phyloP scores from a whole-genome alignment of 208 protist species.

The Trichomonas vaginalis region DNA sequence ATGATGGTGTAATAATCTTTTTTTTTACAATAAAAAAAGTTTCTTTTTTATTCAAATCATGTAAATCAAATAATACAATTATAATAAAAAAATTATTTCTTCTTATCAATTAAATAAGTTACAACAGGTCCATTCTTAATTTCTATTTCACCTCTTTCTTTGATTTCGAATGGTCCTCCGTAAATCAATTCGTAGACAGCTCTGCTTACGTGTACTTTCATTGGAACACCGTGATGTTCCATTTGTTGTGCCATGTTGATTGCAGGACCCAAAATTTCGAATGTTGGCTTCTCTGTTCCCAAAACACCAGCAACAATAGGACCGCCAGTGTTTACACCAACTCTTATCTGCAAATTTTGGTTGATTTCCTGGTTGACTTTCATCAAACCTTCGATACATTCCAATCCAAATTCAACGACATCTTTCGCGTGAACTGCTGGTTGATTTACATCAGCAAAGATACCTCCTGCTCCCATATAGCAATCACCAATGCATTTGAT shows the following conservation, averaged over 20 bases:
- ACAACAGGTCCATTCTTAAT: background rate
- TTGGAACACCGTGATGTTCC: background rate
- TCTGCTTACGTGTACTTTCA: background rate
- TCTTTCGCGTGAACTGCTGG: background rate
- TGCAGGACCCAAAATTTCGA: background rate
- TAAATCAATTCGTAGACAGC: background rate
- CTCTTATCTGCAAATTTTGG: background rate
- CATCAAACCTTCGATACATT: background rate
- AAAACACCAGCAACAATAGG: background rate
- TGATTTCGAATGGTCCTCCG: background rate
- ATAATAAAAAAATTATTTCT: background rate
- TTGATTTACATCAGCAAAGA: background rate
- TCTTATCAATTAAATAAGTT: background rate
- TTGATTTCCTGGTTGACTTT: background rate
- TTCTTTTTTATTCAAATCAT: too few relatives aligned
- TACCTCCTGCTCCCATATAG: background rate
- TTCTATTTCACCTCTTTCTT: background rate
- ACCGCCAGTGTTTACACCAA: background rate
- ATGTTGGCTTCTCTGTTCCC: background rate
- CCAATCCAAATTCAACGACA: background rate
- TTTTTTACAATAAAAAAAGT: too few relatives aligned
- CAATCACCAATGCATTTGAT: conserved; percentile 1
- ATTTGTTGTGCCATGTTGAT: background rate
- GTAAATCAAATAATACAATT: too few relatives aligned
- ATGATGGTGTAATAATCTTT: too few relatives aligned